Evolutionary conservation across 306 rosid genomes (phyloP), one percentile per base, ranked within the genome.

Genomic region (Pterocarpus santalinus): DNA sequence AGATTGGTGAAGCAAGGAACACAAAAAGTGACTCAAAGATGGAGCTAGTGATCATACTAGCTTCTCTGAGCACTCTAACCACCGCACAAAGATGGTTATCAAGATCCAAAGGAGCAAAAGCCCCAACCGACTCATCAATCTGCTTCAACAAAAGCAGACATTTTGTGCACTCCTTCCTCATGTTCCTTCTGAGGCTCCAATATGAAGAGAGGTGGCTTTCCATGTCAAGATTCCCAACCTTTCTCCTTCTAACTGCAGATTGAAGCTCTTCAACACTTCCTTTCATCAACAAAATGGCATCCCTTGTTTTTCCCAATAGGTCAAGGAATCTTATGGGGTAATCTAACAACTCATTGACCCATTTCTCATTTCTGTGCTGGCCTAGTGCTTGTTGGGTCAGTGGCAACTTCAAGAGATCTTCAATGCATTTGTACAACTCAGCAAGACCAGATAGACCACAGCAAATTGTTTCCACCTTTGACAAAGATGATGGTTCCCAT

Each of bases 31-130:
- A 84, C n/a, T 87, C 79, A 34, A 94, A 81, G 22, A 88, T 57
- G 0, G 88, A 81, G 56, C 85, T 75, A 2, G 94, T 88, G 22
- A 86, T 76, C 70, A 58, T 78, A 58, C 89, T 85, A 34, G 91
- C 86, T 84, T 94, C 98, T 76, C 83, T 92, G 0, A 92, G 85
- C 8, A 90, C 94, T 73, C 90, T 77, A 0, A 90, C 90, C 52
- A 92, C 81, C 0, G 89, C 88, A 2, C 79, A 77, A 0, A 89
- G 78, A n/a, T 90, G 92, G 69, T 75, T 65, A 47, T 82, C 82
- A 0, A 88, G 82, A 80, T 85, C 87, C 16, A 83, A 68, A 0
- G 77, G 79, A 10, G 69, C 67, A 49, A 30, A 47, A 0, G 74
- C 58, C 10, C 80, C 90, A 14, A 56, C 15, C 32, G 83, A 81